A percentile compares a stretch with the other conserved stretches of the same genome.
phyloP scores from a whole-genome alignment of 352 stramenopile genomes.

The Hyaloperonospora arabidopsidis region DNA sequence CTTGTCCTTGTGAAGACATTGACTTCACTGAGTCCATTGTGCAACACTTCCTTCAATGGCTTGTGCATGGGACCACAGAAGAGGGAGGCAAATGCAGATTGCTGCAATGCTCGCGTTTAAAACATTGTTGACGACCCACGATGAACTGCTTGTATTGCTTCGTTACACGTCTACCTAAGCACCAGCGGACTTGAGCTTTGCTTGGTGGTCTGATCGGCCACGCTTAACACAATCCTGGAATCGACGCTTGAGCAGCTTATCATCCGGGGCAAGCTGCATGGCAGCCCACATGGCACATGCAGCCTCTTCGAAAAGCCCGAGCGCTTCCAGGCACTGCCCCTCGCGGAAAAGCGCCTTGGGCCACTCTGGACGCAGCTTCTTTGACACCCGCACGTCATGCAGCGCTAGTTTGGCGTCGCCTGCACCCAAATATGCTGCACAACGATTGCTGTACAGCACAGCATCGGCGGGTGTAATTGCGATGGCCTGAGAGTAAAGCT shows the following conservation, averaged over 20 bases:
- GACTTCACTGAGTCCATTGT: no score
- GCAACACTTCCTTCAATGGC: no score
- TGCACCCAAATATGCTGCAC: constrained; percentile 51
- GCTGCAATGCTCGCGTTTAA: no score
- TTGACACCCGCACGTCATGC: constrained; percentile 65
- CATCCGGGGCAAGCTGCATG: constrained; percentile 63
- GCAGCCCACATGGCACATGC: constrained; percentile 65
- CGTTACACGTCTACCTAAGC: neutral
- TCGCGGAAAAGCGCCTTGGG: constrained; percentile 80
- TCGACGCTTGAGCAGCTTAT: constrained; percentile 69
- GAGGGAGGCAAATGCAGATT: no score
- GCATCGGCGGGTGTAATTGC: constrained; percentile 47
- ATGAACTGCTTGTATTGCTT: no score
- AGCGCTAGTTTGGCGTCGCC: constrained; percentile 57
- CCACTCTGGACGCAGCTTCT: constrained; percentile 79
- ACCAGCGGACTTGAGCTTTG: constrained; percentile 28
- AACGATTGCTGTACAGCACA: constrained; percentile 79
- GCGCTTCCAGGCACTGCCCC: constrained; percentile 69
- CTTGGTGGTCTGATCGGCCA: constrained; percentile 50
- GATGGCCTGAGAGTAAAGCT: constrained; percentile 21
- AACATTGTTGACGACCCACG: no score
- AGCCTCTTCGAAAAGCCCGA: constrained; percentile 67
- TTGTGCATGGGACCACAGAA: no score
- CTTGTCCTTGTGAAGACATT: constrained; percentile 30
- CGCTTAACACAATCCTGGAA: constrained; percentile 78